Evolutionary conservation across 805 yeast genomes (phyloP), one percentile per base, ranked within the genome.

Genomic region (Jamesozyma gamospora): DNA sequence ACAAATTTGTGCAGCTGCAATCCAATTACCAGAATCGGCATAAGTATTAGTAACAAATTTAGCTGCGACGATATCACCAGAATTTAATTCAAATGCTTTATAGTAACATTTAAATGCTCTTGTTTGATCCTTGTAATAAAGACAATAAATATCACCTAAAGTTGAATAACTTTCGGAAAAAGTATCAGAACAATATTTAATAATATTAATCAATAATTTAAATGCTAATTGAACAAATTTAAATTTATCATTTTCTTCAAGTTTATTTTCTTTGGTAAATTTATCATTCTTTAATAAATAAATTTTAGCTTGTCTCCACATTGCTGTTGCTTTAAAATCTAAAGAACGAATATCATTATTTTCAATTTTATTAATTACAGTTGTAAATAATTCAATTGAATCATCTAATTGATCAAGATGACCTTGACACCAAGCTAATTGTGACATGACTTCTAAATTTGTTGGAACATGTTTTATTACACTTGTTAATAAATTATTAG

Each of bases 71-170:
- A 82, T 62, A 53, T 92, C 94, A 12, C 80, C 74, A 0, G 79
- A 71, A 58, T 87, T 92, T 25, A 90, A 62, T 52, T 90, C 96
- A 55, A 90, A 83, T 0, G 97, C 96, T 52, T 79, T 84, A 56
- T 80, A 77, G 56, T 80, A 90, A 58, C 96, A 87, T 55, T 85
- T 86, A 39, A 78, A 77, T 0, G 96, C 94, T 35, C 92, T 72
- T 0, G 64, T 63, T 21, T 61, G 55, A 52, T 87, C 95, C 9
- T 66, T 60, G 43, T 70, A 77, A 42, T 71, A 64, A 2, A 72
- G 69, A 4, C 71, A 60, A 51, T 85, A 88, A n/a, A 85, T 66
- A 36, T 71, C 58, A 18, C 98, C 98, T 19, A 92, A 63, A 2
- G 86, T 71, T 0, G 96, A 79, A 55, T 78, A 92, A 0, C 95